Evolutionary conservation across 345 rosid genomes (phyloP), one percentile per base, ranked within the genome.

Genomic region (Euphorbia tirucalli): DNA sequence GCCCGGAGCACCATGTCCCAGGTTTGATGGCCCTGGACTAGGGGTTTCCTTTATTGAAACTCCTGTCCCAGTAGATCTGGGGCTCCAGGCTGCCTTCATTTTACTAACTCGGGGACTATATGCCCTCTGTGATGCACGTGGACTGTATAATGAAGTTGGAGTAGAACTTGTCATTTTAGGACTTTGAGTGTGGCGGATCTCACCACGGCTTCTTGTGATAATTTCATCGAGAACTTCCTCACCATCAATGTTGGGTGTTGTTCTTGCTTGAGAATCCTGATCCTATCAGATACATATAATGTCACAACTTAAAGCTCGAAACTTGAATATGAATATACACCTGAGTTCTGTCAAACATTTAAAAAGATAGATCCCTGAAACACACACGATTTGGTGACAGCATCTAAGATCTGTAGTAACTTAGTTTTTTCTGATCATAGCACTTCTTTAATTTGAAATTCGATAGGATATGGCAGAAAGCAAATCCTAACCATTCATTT

Each of bases 201-300:
- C 97, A 44, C 97, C 96, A 55, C 97, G 80, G 84, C 97, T 86
- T 80, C 98, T 82, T 0, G 93, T 93, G 27, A 93, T 83, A 82
- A 88, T 85, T 27, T 88, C 87, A 52, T 91, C 98, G 66, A 93
- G 82, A 73, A 91, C 75, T 80, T 93, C 97, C 75, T 89, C 89
- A 9, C 75, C 57, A 35, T 85, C 88, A 22, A 83, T 66, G 22
- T 59, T 60, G 18, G 76, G 49, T n/a, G n/a, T n/a, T 41, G 77
- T 43, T 63, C 87, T 86, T 69, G 79, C 69, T 37, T 66, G 85
- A 11, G 55, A 30, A 71, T 75, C 78, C 70, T 79, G 87, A 58
- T 81, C 89, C 93, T 85, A 81, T 57, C 56, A 46, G 30, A 61
- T 59, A 32, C 55, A 71, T 21, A 80, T 54, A 75, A 31, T 63